phyloP scores from a whole-genome alignment of 768 basidiomycete genomes.

The Chiua virens region DNA sequence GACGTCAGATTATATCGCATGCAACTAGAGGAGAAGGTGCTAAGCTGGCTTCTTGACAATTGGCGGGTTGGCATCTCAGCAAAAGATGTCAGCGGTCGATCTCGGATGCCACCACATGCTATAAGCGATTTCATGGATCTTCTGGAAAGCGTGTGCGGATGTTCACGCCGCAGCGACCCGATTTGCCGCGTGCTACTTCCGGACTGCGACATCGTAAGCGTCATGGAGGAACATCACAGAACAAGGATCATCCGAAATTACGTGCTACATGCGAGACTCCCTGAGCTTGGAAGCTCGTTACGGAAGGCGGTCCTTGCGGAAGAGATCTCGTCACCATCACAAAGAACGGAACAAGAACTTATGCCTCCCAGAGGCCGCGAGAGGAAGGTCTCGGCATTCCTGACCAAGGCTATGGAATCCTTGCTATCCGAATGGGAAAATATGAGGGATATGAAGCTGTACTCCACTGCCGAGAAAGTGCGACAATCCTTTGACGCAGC shows the following conservation, averaged over 20 bases:
- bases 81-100: slow-evolving; percentile 35
- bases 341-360: slow-evolving; percentile 31
- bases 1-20: slow-evolving; percentile 83
- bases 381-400: slow-evolving; percentile 57
- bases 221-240: slow-evolving; percentile 56
- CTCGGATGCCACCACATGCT: slow-evolving; percentile 51
- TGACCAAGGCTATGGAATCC: slow-evolving; percentile 62
- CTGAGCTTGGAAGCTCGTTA: slow-evolving; percentile 33
- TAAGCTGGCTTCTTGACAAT: slow-evolving; percentile 75
- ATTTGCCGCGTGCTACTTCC: slow-evolving; percentile 60
- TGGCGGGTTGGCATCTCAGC: slow-evolving; percentile 55
- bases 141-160: slow-evolving; percentile 62
- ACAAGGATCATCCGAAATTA: slow-evolving; percentile 68
- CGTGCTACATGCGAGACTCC: slow-evolving; percentile 63
- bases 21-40: slow-evolving; percentile 83
- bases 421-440: slow-evolving; percentile 50
- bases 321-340: slow-evolving; percentile 7
- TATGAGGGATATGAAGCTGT: slow-evolving; percentile 30
- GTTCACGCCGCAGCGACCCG: slow-evolving; percentile 46
- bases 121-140: slow-evolving; percentile 63
- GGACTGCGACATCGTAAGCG: slow-evolving; percentile 61
- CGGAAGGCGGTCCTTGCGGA: not conserved
- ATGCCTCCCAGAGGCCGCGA: slow-evolving; percentile 57
- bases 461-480: slow-evolving; percentile 59
- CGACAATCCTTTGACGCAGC: slow-evolving; percentile 71